phyloP scores from a whole-genome alignment of 345 rosid genomes.

The Sonneratia alba region DNA sequence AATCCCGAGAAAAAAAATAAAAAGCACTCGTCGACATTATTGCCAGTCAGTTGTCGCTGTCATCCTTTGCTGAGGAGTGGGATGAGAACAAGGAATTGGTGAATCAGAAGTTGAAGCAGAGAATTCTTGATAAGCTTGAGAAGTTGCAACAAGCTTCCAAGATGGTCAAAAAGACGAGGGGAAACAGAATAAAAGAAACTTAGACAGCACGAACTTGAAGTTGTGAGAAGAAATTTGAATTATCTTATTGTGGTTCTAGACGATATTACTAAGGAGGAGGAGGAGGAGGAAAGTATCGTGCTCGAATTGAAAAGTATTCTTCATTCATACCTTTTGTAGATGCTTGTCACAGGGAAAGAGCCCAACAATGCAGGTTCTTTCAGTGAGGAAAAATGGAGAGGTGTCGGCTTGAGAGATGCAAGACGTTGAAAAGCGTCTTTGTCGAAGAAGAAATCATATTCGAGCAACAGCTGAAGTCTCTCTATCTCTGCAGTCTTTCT shows the following conservation, averaged over 20 bases:
- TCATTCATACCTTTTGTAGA: fast-evolving
- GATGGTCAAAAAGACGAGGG: not conserved
- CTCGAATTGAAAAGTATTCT: not conserved
- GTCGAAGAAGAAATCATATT: conserved; percentile 1
- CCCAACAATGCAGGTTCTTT: not conserved
- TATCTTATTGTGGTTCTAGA: conserved; percentile 9
- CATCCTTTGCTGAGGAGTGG: not conserved
- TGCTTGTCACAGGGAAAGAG: conserved; percentile 4
- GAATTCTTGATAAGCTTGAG: not conserved
- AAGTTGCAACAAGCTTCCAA: not conserved
- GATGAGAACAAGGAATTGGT: not conserved
- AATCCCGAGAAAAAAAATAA: not conserved
- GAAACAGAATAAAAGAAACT: not conserved
- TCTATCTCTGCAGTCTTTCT: conserved; percentile 31
- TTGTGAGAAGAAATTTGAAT: not conserved
- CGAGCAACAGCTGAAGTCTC: conserved; percentile 21
- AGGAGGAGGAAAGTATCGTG: not conserved
- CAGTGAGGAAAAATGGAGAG: not conserved
- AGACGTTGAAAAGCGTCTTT: conserved; percentile 18
- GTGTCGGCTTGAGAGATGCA: conserved; percentile 32
- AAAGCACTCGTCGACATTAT: not conserved
- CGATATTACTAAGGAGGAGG: not conserved
- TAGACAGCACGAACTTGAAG: not conserved
- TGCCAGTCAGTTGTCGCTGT: conserved; percentile 5
- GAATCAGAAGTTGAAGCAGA: not conserved